Percentiles rank a stretch among this genome's conserved stretches.
Conservation (phyloP, 2,329 filamentous ascomycete genomes). For the Trichoderma koningiopsis region DNA sequence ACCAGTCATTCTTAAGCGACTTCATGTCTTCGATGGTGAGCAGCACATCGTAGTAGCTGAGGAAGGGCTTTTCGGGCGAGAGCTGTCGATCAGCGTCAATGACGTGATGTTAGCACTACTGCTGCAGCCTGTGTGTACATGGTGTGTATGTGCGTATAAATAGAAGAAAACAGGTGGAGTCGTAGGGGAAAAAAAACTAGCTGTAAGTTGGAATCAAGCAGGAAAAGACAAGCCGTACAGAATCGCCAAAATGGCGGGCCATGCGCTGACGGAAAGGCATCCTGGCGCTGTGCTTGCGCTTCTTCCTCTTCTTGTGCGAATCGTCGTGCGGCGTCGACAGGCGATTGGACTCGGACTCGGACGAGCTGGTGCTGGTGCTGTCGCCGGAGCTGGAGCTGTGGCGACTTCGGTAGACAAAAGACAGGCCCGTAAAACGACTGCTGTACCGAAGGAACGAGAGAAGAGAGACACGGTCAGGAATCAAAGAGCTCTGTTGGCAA, state of each 20-base stretch:
- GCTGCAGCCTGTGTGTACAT: neutral
- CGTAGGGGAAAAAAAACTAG: neutral
- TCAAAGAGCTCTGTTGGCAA: neutral
- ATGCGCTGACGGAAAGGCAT: conserved; percentile 48
- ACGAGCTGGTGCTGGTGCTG: conserved; percentile 22
- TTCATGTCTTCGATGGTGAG: conserved; percentile 87
- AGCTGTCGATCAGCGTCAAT: conserved; percentile 46
- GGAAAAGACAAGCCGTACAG: conserved; percentile 37
- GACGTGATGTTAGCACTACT: conserved; percentile 20
- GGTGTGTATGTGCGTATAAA: neutral
- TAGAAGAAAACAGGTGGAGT: neutral
- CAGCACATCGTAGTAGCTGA: conserved; percentile 47
- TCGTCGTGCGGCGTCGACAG: conserved; percentile 15
- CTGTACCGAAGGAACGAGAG: neutral
- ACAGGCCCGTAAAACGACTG: conserved; percentile 21
- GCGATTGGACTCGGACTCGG: neutral
- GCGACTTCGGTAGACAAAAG: conserved; percentile 20
- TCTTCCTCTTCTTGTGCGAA: conserved; percentile 25
- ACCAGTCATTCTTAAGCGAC: conserved; percentile 87
- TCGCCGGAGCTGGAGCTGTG: conserved; percentile 8
- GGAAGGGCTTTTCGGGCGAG: conserved; percentile 43
- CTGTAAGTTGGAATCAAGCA: neutral
- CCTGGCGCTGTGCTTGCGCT: conserved; percentile 29
- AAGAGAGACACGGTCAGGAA: neutral
- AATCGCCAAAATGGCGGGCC: conserved; percentile 52